These are phyloP conservation scores for Lumnitzera littorea DNA, from an alignment of 345 rosid genomes.

Conservation along the genomic window DNA sequence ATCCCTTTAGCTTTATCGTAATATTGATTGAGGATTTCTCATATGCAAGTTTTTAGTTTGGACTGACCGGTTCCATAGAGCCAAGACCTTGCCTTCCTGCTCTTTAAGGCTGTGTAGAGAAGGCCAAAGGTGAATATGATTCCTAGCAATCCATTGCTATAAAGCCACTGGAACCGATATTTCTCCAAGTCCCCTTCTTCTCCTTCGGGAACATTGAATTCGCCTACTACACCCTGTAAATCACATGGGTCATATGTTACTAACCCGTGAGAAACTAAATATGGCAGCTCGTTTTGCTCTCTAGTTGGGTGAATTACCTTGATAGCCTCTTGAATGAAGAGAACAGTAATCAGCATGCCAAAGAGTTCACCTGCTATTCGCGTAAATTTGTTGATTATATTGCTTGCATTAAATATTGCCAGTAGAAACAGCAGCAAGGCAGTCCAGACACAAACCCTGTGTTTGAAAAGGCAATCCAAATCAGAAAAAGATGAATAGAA, in stretches of 20 bases:
- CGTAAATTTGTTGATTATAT: conserved; percentile 66
- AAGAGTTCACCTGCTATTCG: conserved; percentile 81
- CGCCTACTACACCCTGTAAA: conserved; percentile 57
- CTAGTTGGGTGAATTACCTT: conserved; percentile 27
- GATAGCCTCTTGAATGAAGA: conserved; percentile 81
- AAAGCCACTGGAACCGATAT: conserved; percentile 62
- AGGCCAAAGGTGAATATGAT: conserved; percentile 66
- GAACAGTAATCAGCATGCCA: conserved; percentile 72
- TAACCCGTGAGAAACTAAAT: neutral
- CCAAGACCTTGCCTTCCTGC: conserved; percentile 77
- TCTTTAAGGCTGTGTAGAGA: conserved; percentile 54
- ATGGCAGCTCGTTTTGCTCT: neutral
- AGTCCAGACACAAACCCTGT: conserved; percentile 94
- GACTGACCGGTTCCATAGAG: conserved; percentile 57
- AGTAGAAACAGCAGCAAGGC: conserved; percentile 61
- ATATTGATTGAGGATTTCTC: too few relatives aligned
- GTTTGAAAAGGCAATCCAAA: neutral
- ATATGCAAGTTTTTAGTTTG: neutral
- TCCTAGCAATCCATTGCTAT: conserved; percentile 64
- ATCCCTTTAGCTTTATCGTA: neutral
- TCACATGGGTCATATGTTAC: neutral
- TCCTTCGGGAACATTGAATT: conserved; percentile 42
- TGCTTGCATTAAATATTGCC: conserved; percentile 53
- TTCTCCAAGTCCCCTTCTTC: conserved; percentile 34
- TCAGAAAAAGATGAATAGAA: neutral